These are phyloP conservation scores for Amauroascus verrucosus DNA, from an alignment of 2,329 filamentous ascomycete species.

Conservation along the genomic window DNA sequence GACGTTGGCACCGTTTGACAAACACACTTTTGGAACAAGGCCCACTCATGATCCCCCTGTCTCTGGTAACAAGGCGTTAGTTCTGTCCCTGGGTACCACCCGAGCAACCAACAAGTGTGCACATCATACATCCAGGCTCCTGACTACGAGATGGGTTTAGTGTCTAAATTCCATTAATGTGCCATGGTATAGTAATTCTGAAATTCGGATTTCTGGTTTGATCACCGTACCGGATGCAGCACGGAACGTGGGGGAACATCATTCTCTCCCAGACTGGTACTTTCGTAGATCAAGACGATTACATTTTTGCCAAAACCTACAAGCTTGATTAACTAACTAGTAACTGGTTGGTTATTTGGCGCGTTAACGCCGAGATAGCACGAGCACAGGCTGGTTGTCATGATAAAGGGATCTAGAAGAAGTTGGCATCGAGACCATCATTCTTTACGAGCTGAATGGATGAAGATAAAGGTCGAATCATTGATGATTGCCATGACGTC, in stretches of 20 bases:
- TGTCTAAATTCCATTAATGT: neutral
- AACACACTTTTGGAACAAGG: neutral
- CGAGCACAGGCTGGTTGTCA: too few species aligned
- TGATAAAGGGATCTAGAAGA: too few species aligned
- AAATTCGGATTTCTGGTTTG: neutral
- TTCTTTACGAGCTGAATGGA: too few species aligned
- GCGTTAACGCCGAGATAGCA: too few species aligned
- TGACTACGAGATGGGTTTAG: neutral
- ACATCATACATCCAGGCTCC: neutral
- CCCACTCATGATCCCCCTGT: neutral
- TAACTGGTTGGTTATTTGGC: too few species aligned
- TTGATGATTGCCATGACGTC: too few species aligned
- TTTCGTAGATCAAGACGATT: too few species aligned
- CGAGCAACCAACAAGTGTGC: neutral
- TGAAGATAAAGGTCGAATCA: too few species aligned
- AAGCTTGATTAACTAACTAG: too few species aligned
- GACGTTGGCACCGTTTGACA: constrained; percentile 10
- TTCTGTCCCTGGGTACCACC: neutral
- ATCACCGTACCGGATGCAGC: neutral
- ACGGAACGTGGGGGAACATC: neutral
- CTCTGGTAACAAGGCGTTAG: too few species aligned
- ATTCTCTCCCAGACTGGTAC: neutral
- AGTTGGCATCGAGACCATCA: too few species aligned
- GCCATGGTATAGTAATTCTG: neutral
- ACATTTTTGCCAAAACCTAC: too few species aligned